Evolutionary conservation across 1,139 yeast species (phyloP).

Genomic region (Kodamaea arcana): DNA sequence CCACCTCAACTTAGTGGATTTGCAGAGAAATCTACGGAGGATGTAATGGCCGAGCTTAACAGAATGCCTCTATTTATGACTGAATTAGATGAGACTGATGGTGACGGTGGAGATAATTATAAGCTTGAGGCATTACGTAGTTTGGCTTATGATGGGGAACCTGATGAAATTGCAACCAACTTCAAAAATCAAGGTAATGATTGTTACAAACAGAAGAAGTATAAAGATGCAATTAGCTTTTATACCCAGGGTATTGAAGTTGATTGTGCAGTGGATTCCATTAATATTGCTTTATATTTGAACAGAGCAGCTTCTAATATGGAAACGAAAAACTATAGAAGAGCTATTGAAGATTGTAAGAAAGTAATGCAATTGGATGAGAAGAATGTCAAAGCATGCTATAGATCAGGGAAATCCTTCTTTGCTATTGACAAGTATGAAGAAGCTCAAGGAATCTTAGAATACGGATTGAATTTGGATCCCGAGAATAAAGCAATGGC

Average conservation of each 20-base stretch:
- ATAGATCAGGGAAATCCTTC: constrained; percentile 80
- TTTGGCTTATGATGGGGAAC: constrained; percentile 93
- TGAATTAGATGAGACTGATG: constrained; percentile 70
- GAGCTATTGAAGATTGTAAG: constrained; percentile 84
- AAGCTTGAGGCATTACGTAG: constrained; percentile 86
- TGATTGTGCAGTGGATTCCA: constrained; percentile 46
- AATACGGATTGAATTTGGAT: constrained; percentile 63
- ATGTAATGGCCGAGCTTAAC: constrained; percentile 74
- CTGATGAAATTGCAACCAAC: constrained; percentile 83
- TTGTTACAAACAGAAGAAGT: constrained; percentile 66
- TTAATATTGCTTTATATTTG: constrained; percentile 61
- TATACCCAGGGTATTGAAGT: constrained; percentile 80
- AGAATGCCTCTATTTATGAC: constrained; percentile 95
- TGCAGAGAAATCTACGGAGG: constrained; percentile 66
- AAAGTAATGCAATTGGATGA: constrained; percentile 64
- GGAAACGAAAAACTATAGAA: constrained; percentile 77
- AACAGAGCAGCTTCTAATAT: constrained; percentile 93
- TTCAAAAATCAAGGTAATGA: constrained; percentile 95
- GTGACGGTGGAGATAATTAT: constrained; percentile 70
- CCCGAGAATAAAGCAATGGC: constrained; percentile 52
- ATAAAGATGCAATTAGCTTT: constrained; percentile 68
- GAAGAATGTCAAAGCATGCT: constrained; percentile 76
- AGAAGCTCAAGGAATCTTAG: constrained; percentile 66
- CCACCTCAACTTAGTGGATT: constrained; percentile 79
- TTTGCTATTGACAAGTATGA: constrained; percentile 60